Evolutionary conservation across 176 grass and related monocot species (phyloP).

Genomic region (Triticum monococcum): DNA sequence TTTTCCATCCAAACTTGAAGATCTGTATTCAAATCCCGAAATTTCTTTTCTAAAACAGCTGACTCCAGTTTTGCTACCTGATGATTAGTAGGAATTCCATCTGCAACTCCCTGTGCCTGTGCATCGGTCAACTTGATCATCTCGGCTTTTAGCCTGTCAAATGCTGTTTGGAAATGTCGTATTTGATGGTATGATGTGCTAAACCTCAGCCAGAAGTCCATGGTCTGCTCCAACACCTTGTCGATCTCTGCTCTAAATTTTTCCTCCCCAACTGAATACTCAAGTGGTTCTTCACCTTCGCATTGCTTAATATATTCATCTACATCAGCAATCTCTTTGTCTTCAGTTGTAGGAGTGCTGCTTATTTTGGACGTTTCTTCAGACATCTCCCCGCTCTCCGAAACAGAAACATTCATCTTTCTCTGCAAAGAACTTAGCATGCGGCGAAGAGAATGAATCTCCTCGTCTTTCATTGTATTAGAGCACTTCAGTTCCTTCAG

Average conservation of each 20-base stretch:
- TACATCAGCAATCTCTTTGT: constrained; percentile 42
- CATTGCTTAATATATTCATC: constrained; percentile 61
- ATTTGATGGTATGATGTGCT: constrained; percentile 75
- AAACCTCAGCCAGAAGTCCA: constrained; percentile 81
- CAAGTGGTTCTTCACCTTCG: constrained; percentile 30
- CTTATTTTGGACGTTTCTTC: constrained; percentile 46
- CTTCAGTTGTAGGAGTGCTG: constrained; percentile 23
- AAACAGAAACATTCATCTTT: constrained; percentile 34
- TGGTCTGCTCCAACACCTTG: constrained; percentile 56
- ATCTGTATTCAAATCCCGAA: constrained; percentile 67
- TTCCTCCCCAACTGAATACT: constrained; percentile 37
- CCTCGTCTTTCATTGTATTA: constrained; percentile 63
- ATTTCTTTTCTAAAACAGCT: constrained; percentile 57
- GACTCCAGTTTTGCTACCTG: constrained; percentile 48
- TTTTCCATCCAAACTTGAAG: constrained; percentile 82
- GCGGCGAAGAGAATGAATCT: constrained; percentile 59
- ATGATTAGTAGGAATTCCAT: constrained; percentile 27
- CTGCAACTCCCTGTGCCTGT: constrained; percentile 19
- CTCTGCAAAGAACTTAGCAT: constrained; percentile 70
- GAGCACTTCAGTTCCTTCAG: constrained; percentile 60
- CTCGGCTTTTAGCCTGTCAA: constrained; percentile 51
- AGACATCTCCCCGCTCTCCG: constrained; percentile 38
- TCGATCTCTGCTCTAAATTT: constrained; percentile 67
- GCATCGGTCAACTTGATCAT: constrained; percentile 48
- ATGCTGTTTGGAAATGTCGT: constrained; percentile 55